Base-by-base conservation (phyloP, 129 eudicot species). In the Pseudognaphalium luteoalbum region DNA sequence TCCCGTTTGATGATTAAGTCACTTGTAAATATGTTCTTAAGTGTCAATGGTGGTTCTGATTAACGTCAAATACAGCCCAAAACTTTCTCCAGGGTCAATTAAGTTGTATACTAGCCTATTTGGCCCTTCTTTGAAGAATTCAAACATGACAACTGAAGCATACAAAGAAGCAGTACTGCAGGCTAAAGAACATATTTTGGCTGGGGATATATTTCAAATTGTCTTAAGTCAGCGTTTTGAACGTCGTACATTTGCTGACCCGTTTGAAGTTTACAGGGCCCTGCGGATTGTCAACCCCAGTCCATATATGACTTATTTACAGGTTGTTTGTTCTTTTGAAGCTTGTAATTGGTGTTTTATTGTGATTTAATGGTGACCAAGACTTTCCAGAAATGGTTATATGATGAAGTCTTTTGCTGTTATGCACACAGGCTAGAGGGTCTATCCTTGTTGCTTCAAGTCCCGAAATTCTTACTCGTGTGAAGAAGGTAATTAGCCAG, bases 171-270 rank as follows among this genome's bases (percentile, higher is more conserved):
- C 96, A 42, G 99, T 95, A 42, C 68, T 89, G 71, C 81, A 89
- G 81, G 97, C 99, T 71, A 95, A 91, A 89, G 99, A 95, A 83
- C 99, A 95, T 81, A 95, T 95, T 47, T 80, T 91, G 72, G 99
- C 99, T 74, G 99, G 99, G 41, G 97, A 95, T 81, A 91, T 95
- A 41, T 95, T 95, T 83, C 99, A 95, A 80, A 95, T 95, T 80
- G 99, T 95, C n/a, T 82, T 95, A 41, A 91, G 99, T 78, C 97
- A 95, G 71, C 99, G 99, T 41, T 95, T 95, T 81, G 99, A 95
- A 81, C 75, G 97, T 32, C 85, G 94, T 35, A 95, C 99, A 69
- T 95, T 95, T 86, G 99, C 99, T 0, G 99, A 95, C 75, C 99
- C 99, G 12, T 95, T 95, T 87, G 99, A 95, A 83, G 89, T 95